Evolutionary conservation across 1,284 basidiomycete genomes (phyloP), one percentile per base, ranked within the genome.

Genomic region (Marasmius fiardii): DNA sequence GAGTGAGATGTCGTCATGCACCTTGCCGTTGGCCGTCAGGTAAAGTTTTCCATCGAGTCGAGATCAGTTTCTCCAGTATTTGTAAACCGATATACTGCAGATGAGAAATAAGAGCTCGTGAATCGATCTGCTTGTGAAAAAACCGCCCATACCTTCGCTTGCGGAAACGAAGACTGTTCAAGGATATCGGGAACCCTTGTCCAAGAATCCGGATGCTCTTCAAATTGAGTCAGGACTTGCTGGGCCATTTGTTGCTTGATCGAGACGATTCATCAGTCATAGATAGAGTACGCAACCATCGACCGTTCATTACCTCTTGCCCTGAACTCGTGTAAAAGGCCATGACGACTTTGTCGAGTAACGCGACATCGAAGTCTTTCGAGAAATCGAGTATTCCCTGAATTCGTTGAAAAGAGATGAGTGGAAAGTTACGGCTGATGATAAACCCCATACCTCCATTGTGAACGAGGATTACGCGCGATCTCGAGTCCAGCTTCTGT

Each of bases 191-290:
- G 97, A 1, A 99, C 97, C 68, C 93, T 85, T 62, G 96, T 95
- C 97, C 97, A 99, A 47, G 95, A 88, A 59, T 99, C 97, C n/a
- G 93, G 92, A 72, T 94, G 83, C 63, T 99, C 97, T 73, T 99
- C 95, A 68, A 99, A 93, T 71, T 97, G 95, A 10, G 95, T 95
- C 61, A 98, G 82, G 57, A 92, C 81, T 68, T 90, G 87, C 71
- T 96, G 94, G 20, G 94, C 93, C 68, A 87, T 72, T 84, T 92
- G 89, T 89, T 93, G 93, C 93, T 97, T 63, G 34, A 63, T 59
- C 56, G 28, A 47, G 35, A 65, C 63, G 51, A 63, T 61, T 63
- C 66, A 53, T 64, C 60, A 57, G 53, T 58, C 60, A 57, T 37
- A 35, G 20, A 33, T 37, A 41, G 31, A 24, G 43, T 54, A 59